Base-by-base conservation (phyloP, 306 rosid species). In the Quercus bicolor region DNA sequence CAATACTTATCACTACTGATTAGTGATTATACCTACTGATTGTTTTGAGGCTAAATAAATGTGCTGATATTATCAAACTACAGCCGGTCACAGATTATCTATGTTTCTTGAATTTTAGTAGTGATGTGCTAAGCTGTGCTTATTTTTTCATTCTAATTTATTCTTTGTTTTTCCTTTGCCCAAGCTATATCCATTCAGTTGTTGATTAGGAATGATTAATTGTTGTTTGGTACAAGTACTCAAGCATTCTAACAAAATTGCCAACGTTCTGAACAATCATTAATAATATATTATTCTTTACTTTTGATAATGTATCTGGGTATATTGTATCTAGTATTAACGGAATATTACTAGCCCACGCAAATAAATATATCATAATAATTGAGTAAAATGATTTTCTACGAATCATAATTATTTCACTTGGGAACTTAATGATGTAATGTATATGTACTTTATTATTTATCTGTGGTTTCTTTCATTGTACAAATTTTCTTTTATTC, bases 41-140 rank as follows among this genome's bases (percentile, higher is more conserved):
- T 16, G 77, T 51, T 48, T 53, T 52, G n/a, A 8, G 72, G 48
- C 57, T 70, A 68, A 43, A 69, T 5, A 24, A 23, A 56, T 48
- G 37, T 85, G 86, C 90, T 86, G 97, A 85, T 89, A 79, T 75
- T 91, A 75, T 92, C 98, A 74, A 89, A 78, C 80, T 81, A 53
- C 84, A 92, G 84, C 75, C 89, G 89, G 24, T 81, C 91, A 6
- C 84, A 89, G 78, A 84, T 94, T 70, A 92, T 91, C 37, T 59
- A 4, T 6, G 20, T 82, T 57, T 56, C 23, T 53, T 33, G 23
- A 54, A 68, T 33, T 68, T 29, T 61, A 69, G 75, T 29, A 6
- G 72, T 72, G 70, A 11, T 55, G 16, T 40, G 26, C 4, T 12
- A 31, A 45, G 19, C 45, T 71, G 11, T 78, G 19, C 56, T 21